Evolutionary conservation across 164 flowering plant species (phyloP).

Genomic region (Stephania yunnanensis): DNA sequence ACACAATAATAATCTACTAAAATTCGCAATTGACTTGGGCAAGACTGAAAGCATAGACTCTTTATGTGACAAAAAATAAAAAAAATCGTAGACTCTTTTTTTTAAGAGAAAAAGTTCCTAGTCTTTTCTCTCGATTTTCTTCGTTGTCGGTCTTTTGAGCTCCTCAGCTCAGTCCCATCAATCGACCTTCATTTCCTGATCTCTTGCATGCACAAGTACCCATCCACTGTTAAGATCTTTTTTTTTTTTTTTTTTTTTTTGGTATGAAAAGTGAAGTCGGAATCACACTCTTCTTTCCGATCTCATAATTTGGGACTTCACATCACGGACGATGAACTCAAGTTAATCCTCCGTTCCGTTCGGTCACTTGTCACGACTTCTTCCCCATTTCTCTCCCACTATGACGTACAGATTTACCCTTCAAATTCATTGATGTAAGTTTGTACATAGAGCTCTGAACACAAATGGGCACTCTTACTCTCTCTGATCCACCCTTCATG

Average conservation of each 20-base stretch:
- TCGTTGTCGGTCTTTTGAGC: background rate
- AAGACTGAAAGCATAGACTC: no score
- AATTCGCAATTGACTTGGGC: no score
- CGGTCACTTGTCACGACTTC: no score
- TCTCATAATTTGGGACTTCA: background rate
- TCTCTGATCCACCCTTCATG: background rate
- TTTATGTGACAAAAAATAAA: no score
- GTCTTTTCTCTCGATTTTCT: no score
- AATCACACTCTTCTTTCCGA: background rate
- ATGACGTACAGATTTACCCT: background rate
- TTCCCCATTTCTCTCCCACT: background rate
- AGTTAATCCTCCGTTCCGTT: background rate
- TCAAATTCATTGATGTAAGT: background rate
- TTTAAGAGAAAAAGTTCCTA: no score
- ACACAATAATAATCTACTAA: no score
- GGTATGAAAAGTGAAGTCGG: no score
- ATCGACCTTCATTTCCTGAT: background rate
- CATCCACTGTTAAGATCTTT: no score
- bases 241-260: no score
- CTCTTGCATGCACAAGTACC: background rate
- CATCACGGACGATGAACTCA: background rate
- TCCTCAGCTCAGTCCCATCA: background rate
- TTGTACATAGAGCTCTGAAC: background rate
- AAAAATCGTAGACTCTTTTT: no score
- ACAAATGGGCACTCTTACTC: background rate